phyloP scores from a whole-genome alignment of 2,329 filamentous ascomycete genomes.

The Exophiala spinifera region DNA sequence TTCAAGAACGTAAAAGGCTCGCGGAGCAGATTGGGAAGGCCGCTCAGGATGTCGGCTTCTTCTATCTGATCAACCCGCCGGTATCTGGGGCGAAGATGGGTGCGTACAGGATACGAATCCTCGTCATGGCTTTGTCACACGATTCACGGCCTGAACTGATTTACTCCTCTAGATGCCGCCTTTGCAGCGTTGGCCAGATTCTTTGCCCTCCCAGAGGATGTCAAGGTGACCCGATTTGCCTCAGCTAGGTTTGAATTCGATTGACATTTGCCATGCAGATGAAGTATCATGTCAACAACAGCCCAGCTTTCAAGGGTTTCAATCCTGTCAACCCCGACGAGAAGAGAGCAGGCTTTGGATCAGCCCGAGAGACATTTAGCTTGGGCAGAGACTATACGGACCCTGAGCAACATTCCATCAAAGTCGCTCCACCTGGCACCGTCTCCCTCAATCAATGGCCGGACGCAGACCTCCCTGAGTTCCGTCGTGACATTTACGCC shows the following conservation, averaged over 20 bases:
- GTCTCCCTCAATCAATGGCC: slow-evolving; percentile 10
- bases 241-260: background rate
- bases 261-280: slow-evolving; percentile 3
- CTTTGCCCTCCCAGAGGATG: slow-evolving; percentile 6
- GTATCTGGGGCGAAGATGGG: slow-evolving; percentile 5
- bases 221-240: background rate
- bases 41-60: slow-evolving; percentile 53
- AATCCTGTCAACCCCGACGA: slow-evolving; percentile 8
- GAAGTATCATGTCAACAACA: slow-evolving; percentile 12
- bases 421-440: slow-evolving; percentile 5
- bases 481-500: background rate
- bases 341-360: slow-evolving; percentile 5
- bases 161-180: slow-evolving; percentile 1
- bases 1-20: slow-evolving; percentile 38
- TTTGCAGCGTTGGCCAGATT: slow-evolving; percentile 2
- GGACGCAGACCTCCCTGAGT: slow-evolving; percentile 6
- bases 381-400: slow-evolving; percentile 9
- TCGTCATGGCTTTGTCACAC: background rate
- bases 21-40: slow-evolving; percentile 45
- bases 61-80: slow-evolving; percentile 43
- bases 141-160: background rate
- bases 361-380: slow-evolving; percentile 3
- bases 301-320: slow-evolving; percentile 6
- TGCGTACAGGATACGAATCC: background rate
- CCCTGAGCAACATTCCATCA: slow-evolving; percentile 7